Evolutionary conservation across 129 eudicot genomes (phyloP).

Genomic region (Flaveria ramosissima): DNA sequence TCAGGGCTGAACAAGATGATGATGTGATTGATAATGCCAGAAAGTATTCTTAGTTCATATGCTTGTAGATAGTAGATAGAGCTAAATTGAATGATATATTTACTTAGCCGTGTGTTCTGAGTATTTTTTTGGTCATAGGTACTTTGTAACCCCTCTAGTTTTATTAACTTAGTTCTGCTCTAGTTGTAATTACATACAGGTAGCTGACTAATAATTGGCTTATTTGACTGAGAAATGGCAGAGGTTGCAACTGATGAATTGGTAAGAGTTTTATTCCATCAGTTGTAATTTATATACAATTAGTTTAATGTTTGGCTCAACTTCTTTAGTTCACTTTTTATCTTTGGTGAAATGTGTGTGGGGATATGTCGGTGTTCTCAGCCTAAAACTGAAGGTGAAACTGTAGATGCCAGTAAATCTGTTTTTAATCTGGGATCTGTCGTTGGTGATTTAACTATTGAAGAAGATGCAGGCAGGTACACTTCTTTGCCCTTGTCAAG

Average conservation of each 20-base stretch:
- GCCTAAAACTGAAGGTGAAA: conserved; percentile 41
- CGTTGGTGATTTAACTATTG: conserved; percentile 73
- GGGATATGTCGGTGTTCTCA: conserved; percentile 27
- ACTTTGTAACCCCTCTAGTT: neutral
- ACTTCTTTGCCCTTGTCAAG: neutral
- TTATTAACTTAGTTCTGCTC: conserved; percentile 16
- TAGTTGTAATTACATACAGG: conserved; percentile 26
- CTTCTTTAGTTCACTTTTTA: neutral
- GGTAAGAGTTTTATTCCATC: conserved; percentile 31
- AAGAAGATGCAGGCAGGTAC: conserved; percentile 77
- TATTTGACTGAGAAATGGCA: conserved; percentile 37
- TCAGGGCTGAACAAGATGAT: conserved; percentile 1
- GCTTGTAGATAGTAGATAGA: neutral
- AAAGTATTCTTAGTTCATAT: neutral
- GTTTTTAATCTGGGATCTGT: conserved; percentile 72
- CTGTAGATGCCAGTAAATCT: conserved; percentile 38
- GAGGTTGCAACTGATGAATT: conserved; percentile 34
- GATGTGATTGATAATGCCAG: conserved; percentile 7
- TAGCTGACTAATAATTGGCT: conserved; percentile 14
- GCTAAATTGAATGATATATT: neutral
- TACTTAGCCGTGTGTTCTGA: neutral
- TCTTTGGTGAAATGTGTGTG: neutral
- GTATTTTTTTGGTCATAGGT: neutral
- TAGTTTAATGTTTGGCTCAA: neutral
- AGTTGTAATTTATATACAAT: neutral